Evolutionary conservation across 2,329 filamentous ascomycete species (phyloP).

Genomic region (Cryphonectria naterciae): DNA sequence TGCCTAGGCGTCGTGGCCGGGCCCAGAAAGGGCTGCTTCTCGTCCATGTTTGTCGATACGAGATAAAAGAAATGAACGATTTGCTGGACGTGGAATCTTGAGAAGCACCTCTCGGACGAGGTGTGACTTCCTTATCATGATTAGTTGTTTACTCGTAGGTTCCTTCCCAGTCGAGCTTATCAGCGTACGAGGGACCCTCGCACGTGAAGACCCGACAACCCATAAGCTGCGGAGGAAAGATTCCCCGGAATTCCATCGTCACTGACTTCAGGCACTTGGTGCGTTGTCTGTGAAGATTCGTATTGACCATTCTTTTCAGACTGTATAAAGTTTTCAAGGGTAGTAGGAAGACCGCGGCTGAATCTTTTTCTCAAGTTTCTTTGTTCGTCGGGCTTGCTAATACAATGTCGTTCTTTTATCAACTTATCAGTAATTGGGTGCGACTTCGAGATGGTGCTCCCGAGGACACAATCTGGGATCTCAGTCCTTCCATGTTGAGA

Average conservation of each 20-base stretch:
- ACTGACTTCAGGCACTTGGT: not conserved
- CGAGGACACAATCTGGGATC: no score
- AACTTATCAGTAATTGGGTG: no score
- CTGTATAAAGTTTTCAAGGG: no score
- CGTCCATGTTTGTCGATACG: conserved; percentile 16
- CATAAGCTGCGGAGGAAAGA: not conserved
- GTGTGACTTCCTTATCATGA: not conserved
- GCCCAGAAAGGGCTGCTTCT: conserved; percentile 24
- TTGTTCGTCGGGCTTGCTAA: no score
- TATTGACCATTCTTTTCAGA: no score
- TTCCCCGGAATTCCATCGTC: not conserved
- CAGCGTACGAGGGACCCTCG: not conserved
- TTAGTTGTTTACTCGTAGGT: not conserved
- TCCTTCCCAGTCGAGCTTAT: not conserved
- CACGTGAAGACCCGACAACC: not conserved
- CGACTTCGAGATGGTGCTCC: no score
- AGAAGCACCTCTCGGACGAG: not conserved
- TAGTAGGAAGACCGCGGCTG: no score
- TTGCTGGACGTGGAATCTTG: not conserved
- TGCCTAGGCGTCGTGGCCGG: not conserved
- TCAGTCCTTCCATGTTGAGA: no score
- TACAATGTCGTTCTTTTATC: no score
- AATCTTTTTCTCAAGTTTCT: no score
- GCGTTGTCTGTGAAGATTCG: no score
- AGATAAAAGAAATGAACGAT: not conserved